Conservation (phyloP, 1,139 yeast species). For the Candida albicans region DNA sequence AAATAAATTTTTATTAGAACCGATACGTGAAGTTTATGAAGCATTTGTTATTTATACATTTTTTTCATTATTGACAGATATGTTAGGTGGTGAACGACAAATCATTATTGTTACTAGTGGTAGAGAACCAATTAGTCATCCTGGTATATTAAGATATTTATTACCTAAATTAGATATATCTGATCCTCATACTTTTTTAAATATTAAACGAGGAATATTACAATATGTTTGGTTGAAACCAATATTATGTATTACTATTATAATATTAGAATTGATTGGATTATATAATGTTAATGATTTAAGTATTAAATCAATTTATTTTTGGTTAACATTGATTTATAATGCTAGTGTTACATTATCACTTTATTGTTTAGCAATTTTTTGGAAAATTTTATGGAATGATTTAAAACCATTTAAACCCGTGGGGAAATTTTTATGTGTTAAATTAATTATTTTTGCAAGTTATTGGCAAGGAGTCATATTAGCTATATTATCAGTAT, state of each 20-base stretch:
- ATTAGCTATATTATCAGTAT: conserved; percentile 58
- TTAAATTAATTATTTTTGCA: conserved; percentile 89
- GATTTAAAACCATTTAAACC: conserved; percentile 84
- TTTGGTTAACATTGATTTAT: conserved; percentile 71
- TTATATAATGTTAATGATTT: conserved; percentile 53
- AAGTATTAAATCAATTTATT: conserved; percentile 49
- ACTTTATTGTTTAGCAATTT: conserved; percentile 79
- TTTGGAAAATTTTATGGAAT: conserved; percentile 82
- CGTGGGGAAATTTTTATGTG: conserved; percentile 89
- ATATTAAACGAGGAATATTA: conserved; percentile 78
- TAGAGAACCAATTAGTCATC: conserved; percentile 70
- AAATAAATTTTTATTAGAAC: conserved; percentile 59
- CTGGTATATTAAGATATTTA: conserved; percentile 53
- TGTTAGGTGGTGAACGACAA: conserved; percentile 89
- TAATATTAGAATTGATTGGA: conserved; percentile 52
- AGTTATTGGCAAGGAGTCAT: conserved; percentile 94
- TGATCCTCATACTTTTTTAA: conserved; percentile 77
- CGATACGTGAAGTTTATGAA: conserved; percentile 86
- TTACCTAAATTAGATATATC: conserved; percentile 72
- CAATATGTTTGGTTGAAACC: conserved; percentile 98
- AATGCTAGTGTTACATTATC: conserved; percentile 81
- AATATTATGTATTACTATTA: conserved; percentile 57
- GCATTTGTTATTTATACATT: conserved; percentile 95
- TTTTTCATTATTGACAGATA: conserved; percentile 74
- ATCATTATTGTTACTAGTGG: conserved; percentile 76